These are phyloP conservation scores for Physcomitrellopsis africana DNA, from an alignment of 225 moss, liverwort and hornwort genomes.

Conservation along the genomic window DNA sequence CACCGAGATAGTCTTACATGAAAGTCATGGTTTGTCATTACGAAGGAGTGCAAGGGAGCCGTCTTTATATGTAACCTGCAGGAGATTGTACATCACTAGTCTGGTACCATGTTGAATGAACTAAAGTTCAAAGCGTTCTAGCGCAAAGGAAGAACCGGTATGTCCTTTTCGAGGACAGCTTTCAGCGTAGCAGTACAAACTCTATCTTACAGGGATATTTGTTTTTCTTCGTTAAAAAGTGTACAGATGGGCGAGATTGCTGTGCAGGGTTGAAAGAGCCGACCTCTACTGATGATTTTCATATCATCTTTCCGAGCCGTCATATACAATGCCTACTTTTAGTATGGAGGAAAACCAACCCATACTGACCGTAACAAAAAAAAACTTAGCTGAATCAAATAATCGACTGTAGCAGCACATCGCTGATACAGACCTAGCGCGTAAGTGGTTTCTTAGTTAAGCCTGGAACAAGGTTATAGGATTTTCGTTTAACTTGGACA, in stretches of 20 bases:
- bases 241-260: constrained; percentile 23
- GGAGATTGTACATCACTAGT: constrained; percentile 50
- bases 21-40: constrained; percentile 46
- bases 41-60: constrained; percentile 21
- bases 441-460: constrained; percentile 21
- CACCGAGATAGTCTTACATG: constrained; percentile 12
- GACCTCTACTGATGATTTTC: constrained; percentile 17
- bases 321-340: constrained; percentile 16
- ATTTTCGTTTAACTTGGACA: constrained; percentile 4
- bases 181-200: constrained; percentile 34
- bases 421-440: constrained; percentile 35
- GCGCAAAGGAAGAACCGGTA: constrained; percentile 36
- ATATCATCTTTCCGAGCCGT: not conserved
- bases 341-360: constrained; percentile 19
- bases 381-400: constrained; percentile 26
- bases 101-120: constrained; percentile 47
- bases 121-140: constrained; percentile 37
- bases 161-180: constrained; percentile 46
- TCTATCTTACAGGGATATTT: constrained; percentile 21
- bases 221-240: constrained; percentile 14
- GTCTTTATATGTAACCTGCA: constrained; percentile 42
- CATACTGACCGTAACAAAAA: constrained; percentile 19
- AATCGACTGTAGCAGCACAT: constrained; percentile 24
- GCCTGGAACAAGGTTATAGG: constrained; percentile 4
- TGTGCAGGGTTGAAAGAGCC: constrained; percentile 23